phyloP scores from a whole-genome alignment of 2,329 filamentous ascomycete genomes.

The Monilinia vaccinii-corymbosi region DNA sequence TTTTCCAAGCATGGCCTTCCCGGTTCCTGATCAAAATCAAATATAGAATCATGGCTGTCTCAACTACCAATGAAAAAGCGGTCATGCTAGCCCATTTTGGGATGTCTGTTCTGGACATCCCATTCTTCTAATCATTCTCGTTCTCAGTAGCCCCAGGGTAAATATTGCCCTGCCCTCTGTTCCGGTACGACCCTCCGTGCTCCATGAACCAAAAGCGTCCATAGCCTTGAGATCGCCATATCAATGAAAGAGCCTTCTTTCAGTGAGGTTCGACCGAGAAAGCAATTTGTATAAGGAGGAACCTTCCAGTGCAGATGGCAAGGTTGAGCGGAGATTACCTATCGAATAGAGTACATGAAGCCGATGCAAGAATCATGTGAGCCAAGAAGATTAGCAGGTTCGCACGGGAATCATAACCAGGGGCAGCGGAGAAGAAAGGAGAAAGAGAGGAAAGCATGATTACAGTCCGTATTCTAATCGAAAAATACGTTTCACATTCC shows the following conservation, averaged over 20 bases:
- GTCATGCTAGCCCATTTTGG: not conserved
- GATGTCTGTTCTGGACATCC: not conserved
- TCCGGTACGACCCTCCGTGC: not conserved
- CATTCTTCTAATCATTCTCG: not conserved
- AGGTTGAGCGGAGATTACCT: constrained; percentile 10
- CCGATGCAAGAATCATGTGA: not conserved
- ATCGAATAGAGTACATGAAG: not conserved
- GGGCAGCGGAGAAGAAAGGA: not conserved
- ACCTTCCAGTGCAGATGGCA: constrained; percentile 4
- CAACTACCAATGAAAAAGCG: constrained; percentile 4
- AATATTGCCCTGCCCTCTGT: constrained; percentile 1
- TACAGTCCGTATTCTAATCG: not conserved
- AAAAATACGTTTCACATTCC: not conserved
- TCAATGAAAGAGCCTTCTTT: constrained; percentile 1
- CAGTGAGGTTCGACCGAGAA: not conserved
- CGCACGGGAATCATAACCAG: not conserved
- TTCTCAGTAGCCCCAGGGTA: not conserved
- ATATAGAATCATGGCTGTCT: constrained; percentile 1
- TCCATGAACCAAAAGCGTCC: not conserved
- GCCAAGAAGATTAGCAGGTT: not conserved
- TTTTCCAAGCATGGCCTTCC: not conserved
- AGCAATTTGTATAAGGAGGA: constrained; percentile 10
- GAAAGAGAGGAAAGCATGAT: not conserved
- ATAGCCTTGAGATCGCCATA: not conserved
- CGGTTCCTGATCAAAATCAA: not conserved